Conservation (phyloP, 306 rosid genomes). For the Castanospermum australe region DNA sequence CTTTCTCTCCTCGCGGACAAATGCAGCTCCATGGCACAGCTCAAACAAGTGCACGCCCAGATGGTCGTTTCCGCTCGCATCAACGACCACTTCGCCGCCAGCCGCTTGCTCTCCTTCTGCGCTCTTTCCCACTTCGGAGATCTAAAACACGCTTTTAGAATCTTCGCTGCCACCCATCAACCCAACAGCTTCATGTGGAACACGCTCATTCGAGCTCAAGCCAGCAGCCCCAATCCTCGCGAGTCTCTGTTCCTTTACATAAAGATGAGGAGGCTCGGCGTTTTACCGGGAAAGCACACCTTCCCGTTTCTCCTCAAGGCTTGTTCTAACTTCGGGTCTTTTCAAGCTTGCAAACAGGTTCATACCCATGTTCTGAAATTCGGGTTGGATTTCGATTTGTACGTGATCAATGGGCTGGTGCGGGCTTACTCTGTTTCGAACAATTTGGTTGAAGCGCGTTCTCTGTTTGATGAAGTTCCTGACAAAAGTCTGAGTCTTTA, state of each 20-base stretch:
- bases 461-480: slow-evolving; percentile 35
- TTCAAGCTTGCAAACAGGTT: slow-evolving; percentile 35
- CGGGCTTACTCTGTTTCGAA: slow-evolving; percentile 35
- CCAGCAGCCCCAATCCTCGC: slow-evolving; percentile 13
- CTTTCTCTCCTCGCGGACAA: slow-evolving; percentile 41
- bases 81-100: slow-evolving; percentile 40
- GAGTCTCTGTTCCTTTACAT: slow-evolving; percentile 29
- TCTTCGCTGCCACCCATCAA: slow-evolving; percentile 13
- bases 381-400: slow-evolving; percentile 33
- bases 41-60: slow-evolving; percentile 45
- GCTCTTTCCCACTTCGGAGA: slow-evolving; percentile 39
- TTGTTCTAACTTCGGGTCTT: slow-evolving; percentile 12
- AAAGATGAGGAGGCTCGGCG: slow-evolving; percentile 39
- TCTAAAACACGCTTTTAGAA: slow-evolving; percentile 35
- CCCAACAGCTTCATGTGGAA: slow-evolving; percentile 57
- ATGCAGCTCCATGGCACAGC: slow-evolving; percentile 30
- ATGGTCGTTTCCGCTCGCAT: slow-evolving; percentile 39
- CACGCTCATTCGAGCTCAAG: slow-evolving; percentile 45
- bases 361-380: slow-evolving; percentile 43
- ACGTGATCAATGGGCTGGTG: slow-evolving; percentile 42
- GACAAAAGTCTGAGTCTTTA: slow-evolving; percentile 35
- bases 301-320: slow-evolving; percentile 52
- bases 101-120: slow-evolving; percentile 40
- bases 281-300: slow-evolving; percentile 45
- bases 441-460: slow-evolving; percentile 28